These are phyloP conservation scores for Warburgia ugandensis DNA, from an alignment of 164 flowering plant species.

Conservation along the genomic window DNA sequence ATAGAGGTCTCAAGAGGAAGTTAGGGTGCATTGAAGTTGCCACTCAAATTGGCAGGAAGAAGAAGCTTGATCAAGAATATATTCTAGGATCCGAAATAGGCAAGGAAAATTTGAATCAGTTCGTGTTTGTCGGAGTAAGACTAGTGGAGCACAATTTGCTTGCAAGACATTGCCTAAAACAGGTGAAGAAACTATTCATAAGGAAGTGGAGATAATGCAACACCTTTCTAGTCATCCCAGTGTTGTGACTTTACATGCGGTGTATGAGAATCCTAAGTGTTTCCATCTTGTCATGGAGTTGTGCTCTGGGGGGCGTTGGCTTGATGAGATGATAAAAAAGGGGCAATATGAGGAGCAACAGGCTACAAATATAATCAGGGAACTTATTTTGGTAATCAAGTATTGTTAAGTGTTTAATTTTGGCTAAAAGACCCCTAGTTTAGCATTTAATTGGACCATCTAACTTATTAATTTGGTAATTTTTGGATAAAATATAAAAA, in stretches of 20 bases:
- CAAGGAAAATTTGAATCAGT: constrained; percentile 90
- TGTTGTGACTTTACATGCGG: constrained; percentile 77
- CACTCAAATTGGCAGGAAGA: constrained; percentile 71
- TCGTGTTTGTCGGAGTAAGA: constrained; percentile 47
- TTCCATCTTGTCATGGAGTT: constrained; percentile 96
- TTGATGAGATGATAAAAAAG: constrained; percentile 68
- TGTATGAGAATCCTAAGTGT: constrained; percentile 68
- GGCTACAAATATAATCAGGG: constrained; percentile 64
- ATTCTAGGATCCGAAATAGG: constrained; percentile 39
- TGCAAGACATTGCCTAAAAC: constrained; percentile 35
- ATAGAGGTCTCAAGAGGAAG: constrained; percentile 90
- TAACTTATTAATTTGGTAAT: too few species aligned
- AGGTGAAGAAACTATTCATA: constrained; percentile 80
- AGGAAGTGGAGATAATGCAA: constrained; percentile 98
- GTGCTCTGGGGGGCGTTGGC: constrained; percentile 83
- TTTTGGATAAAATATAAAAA: too few species aligned
- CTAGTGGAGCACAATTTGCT: constrained; percentile 61
- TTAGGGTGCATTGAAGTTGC: constrained; percentile 84
- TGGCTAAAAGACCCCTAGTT: too few species aligned
- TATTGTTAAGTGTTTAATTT: too few species aligned
- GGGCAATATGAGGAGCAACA: constrained; percentile 57
- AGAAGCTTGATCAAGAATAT: constrained; percentile 78
- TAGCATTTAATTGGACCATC: too few species aligned
- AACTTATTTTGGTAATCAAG: constrained; percentile 64
- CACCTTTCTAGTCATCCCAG: constrained; percentile 90